These are phyloP conservation scores for Globisporangium barbulae DNA, from an alignment of 352 stramenopile genomes.

Conservation along the genomic window DNA sequence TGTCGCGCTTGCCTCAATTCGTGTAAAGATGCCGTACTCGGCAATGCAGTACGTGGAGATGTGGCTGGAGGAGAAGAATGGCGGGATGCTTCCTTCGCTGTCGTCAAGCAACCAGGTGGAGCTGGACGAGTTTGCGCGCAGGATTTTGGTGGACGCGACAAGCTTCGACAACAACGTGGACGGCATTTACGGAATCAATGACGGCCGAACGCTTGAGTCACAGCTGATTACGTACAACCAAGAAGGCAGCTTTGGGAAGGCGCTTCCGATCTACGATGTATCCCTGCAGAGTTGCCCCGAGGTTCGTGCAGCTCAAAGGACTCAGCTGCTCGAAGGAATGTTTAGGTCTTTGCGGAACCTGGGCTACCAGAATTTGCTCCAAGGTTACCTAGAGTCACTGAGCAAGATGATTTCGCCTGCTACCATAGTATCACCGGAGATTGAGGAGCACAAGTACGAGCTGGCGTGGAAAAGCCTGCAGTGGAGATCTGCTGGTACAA, in stretches of 20 bases:
- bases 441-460: slow-evolving; percentile 68
- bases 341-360: slow-evolving; percentile 57
- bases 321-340: slow-evolving; percentile 38
- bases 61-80: slow-evolving; percentile 69
- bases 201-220: slow-evolving; percentile 61
- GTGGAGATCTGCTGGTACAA: slow-evolving; percentile 50
- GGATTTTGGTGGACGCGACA: slow-evolving; percentile 67
- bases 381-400: slow-evolving; percentile 46
- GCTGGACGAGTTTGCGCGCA: slow-evolving; percentile 32
- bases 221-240: slow-evolving; percentile 74
- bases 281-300: slow-evolving; percentile 34
- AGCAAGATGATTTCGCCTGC: slow-evolving; percentile 1
- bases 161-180: slow-evolving; percentile 62
- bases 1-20: slow-evolving; percentile 58
- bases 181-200: slow-evolving; percentile 76
- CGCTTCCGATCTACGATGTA: slow-evolving; percentile 73
- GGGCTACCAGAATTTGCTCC: slow-evolving; percentile 71
- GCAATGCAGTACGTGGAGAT: slow-evolving; percentile 90
- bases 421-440: slow-evolving; percentile 11
- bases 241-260: slow-evolving; percentile 52
- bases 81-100: slow-evolving; percentile 40
- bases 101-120: slow-evolving; percentile 26
- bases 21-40: slow-evolving; percentile 84
- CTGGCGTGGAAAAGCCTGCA: slow-evolving; percentile 78
- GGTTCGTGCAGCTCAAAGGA: background rate